phyloP scores from a whole-genome alignment of 2,329 filamentous ascomycete species.

The Alternaria arbusti region DNA sequence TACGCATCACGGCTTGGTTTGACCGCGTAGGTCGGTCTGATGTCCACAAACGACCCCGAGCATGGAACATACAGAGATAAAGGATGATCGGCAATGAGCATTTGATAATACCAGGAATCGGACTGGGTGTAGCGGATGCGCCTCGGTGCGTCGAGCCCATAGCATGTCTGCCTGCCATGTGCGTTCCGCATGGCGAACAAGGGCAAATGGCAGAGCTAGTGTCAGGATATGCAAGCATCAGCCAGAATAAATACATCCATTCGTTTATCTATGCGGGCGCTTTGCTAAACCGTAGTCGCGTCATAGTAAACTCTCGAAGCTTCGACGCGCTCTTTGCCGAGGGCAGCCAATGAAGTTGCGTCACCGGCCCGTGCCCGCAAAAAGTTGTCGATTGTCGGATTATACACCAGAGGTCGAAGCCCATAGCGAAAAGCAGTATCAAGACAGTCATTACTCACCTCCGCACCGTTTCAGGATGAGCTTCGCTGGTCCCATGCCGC shows the following conservation, averaged over 20 bases:
- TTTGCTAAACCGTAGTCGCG: not conserved
- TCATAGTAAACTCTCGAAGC: constrained; percentile 14
- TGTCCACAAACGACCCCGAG: not conserved
- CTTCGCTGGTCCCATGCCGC: constrained; percentile 42
- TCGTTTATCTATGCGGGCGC: not conserved
- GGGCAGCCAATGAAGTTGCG: constrained; percentile 13
- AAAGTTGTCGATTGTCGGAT: constrained; percentile 18
- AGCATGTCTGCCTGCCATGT: not conserved
- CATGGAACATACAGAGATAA: constrained; percentile 4
- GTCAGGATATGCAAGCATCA: not conserved
- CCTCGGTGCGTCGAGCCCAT: not conserved
- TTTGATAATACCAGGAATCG: constrained; percentile 8
- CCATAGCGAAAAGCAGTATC: constrained; percentile 6
- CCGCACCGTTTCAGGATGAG: constrained; percentile 36
- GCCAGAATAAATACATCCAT: not conserved
- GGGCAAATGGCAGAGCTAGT: not conserved
- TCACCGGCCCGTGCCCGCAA: constrained; percentile 20
- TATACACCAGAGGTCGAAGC: constrained; percentile 9
- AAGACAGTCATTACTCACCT: constrained; percentile 20
- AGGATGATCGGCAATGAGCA: constrained; percentile 10
- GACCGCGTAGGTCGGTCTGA: not conserved
- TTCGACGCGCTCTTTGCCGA: constrained; percentile 17
- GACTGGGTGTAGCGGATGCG: not conserved
- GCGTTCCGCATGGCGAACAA: not conserved
- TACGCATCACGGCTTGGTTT: constrained; percentile 1